Base-by-base conservation (phyloP, 768 basidiomycete genomes). In the Psilocybe tampanensis region DNA sequence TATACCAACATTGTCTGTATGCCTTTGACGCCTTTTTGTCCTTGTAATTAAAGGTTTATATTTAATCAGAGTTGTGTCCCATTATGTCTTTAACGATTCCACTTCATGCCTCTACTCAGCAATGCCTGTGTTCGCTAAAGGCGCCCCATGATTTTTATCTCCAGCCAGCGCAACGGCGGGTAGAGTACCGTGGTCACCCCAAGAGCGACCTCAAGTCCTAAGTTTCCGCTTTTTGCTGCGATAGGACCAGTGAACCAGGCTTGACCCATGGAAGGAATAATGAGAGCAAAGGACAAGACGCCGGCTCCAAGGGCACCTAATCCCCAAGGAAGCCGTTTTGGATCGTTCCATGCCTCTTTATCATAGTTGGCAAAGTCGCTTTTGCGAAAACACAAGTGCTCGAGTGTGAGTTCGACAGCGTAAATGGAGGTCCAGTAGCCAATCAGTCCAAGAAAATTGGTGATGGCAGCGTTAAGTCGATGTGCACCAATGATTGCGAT, bases 201-300 rank as follows among this genome's bases (percentile, higher is more conserved):
- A 62, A 91, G 85, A 2, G 88, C 88, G 33, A 90, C 69, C 69
- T 92, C 90, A 59, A 94, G 90, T n/a, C 90, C 92, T 54, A 94
- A 85, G 70, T 94, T 92, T 0, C 92, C 92, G 12, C 89, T 79
- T 15, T 60, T 76, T 61, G 73, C 67, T 8, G 86, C 92, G 45
- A 93, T 86, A 2, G 90, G 90, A 1, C 92, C 92, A 1, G 77
- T 75, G 64, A 83, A 94, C 90, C 89, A 94, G 29, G 83, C 83
- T 69, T 94, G 90, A 59, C 83, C 72, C 84, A 94, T 92, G 56
- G 78, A 80, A 2, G 89, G 85, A 11, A 93, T 73, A 11, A 88
- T 72, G 9, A 91, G 74, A 12, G 74, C 84, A 54, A 88, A 85
- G 2, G 85, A 80, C 44, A 80, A 66, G 0, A 82, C 44, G 5